Evolutionary conservation across 1,284 basidiomycete species (phyloP).

Genomic region (Sporisorium graminicola): DNA sequence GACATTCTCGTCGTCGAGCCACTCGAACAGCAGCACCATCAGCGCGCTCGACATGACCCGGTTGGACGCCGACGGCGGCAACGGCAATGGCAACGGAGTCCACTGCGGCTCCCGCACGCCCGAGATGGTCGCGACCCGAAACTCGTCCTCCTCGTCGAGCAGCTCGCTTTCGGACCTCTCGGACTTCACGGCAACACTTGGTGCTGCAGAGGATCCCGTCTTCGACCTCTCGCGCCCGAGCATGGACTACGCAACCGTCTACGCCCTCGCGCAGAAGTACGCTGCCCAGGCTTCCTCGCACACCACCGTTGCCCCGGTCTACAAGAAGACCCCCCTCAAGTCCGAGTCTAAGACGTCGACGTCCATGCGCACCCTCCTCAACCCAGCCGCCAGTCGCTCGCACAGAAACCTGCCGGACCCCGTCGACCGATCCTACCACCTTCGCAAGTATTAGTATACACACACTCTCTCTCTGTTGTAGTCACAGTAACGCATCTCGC

Average conservation of each 20-base stretch:
- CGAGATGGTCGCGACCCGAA: slow-evolving; percentile 17
- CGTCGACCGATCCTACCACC: slow-evolving; percentile 13
- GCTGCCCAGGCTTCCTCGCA: not conserved
- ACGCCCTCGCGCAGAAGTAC: slow-evolving; percentile 18
- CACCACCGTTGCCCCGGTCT: not conserved
- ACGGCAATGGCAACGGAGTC: too few species aligned
- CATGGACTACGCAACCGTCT: slow-evolving; percentile 11
- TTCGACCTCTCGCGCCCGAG: slow-evolving; percentile 29
- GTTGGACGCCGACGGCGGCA: not conserved
- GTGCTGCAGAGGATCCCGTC: slow-evolving; percentile 15
- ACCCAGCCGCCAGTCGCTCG: not conserved
- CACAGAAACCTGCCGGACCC: slow-evolving; percentile 6
- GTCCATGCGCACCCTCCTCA: too few species aligned
- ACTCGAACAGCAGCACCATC: not conserved
- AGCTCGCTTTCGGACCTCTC: slow-evolving; percentile 23
- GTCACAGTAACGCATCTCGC: not conserved
- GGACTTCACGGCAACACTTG: slow-evolving; percentile 6
- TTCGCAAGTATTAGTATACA: slow-evolving; percentile 12
- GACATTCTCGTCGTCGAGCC: not conserved
- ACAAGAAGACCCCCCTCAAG: not conserved
- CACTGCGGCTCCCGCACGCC: too few species aligned
- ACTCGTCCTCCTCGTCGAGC: slow-evolving; percentile 18
- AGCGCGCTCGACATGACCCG: not conserved
- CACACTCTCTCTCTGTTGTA: too few species aligned
- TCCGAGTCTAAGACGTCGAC: too few species aligned